A percentile compares a stretch with the other conserved stretches of the same genome.
phyloP scores from a whole-genome alignment of 345 rosid species.

The Balakata baccata region DNA sequence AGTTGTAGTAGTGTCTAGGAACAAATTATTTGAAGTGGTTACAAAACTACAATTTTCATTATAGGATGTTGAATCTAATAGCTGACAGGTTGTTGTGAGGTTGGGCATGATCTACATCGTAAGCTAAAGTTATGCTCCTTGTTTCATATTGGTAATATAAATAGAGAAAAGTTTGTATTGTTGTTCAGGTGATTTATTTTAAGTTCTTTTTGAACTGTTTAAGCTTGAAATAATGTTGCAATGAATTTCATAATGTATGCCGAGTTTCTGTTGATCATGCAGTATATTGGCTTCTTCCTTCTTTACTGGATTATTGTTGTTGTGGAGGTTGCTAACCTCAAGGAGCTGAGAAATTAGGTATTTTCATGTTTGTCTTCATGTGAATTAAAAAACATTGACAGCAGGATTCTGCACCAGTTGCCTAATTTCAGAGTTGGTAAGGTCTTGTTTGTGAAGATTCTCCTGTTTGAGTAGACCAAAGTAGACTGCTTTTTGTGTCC shows the following conservation, averaged over 20 bases:
- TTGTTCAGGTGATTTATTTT: too few relatives aligned
- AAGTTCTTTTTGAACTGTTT: background rate
- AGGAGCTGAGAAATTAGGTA: background rate
- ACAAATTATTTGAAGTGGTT: background rate
- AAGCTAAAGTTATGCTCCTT: background rate
- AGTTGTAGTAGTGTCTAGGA: background rate
- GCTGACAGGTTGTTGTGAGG: background rate
- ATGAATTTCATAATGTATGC: background rate
- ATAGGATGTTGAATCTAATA: too few relatives aligned
- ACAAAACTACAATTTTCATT: background rate
- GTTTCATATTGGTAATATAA: background rate
- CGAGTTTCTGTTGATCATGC: too few relatives aligned
- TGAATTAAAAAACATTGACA: background rate
- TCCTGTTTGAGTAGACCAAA: background rate
- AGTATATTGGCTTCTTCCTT: background rate
- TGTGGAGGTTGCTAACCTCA: background rate
- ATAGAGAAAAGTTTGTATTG: too few relatives aligned
- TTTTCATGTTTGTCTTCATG: background rate
- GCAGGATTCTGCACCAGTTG: background rate
- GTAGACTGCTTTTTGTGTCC: background rate
- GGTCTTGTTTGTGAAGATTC: background rate
- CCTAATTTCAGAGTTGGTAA: background rate
- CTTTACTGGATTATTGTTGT: background rate
- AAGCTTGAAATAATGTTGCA: background rate
- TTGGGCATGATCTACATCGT: background rate